Conservation (phyloP, 2,329 filamentous ascomycete species). For the Alternaria sp. region DNA sequence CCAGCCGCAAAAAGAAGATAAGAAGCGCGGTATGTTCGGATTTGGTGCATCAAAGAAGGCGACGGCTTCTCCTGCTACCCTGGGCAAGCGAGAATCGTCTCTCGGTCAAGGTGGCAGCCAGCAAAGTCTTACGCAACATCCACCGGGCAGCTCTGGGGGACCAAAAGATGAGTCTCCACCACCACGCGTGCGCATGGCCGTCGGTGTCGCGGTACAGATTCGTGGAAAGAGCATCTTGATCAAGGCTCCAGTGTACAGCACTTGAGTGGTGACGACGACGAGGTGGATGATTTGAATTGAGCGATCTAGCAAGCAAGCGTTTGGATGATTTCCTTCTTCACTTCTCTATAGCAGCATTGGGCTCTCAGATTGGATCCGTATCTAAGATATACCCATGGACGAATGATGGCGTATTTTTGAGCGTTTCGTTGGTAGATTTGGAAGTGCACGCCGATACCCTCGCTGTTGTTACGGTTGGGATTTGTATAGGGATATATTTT, state of each 20-base stretch:
- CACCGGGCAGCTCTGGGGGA: conserved; percentile 53
- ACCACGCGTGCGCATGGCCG: conserved; percentile 58
- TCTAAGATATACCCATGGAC: conserved; percentile 28
- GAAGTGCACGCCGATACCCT: conserved; percentile 47
- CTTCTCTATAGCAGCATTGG: conserved; percentile 18
- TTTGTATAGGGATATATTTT: conserved; percentile 11
- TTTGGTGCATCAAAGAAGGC: conserved; percentile 54
- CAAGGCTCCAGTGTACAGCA: conserved; percentile 59
- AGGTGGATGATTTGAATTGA: conserved; percentile 22
- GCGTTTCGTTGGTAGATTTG: conserved; percentile 21
- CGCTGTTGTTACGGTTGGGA: conserved; percentile 40
- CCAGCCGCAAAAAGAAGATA: conserved; percentile 42
- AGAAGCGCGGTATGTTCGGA: conserved; percentile 56
- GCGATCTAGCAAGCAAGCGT: conserved; percentile 26
- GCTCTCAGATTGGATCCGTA: conserved; percentile 21
- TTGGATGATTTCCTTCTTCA: conserved; percentile 18
- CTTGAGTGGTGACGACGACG: conserved; percentile 25
- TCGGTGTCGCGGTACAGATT: conserved; percentile 58
- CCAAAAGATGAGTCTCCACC: conserved; percentile 52
- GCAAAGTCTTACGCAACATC: conserved; percentile 45
- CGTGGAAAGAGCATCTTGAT: conserved; percentile 59
- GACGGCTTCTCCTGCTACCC: conserved; percentile 36
- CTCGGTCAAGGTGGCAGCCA: conserved; percentile 51
- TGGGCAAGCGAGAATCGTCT: conserved; percentile 53
- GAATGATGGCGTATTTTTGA: conserved; percentile 10